A percentile compares a stretch with the other conserved stretches of the same genome.
Conservation (phyloP, 495 filamentous ascomycete genomes). For the Tuber calosporum region DNA sequence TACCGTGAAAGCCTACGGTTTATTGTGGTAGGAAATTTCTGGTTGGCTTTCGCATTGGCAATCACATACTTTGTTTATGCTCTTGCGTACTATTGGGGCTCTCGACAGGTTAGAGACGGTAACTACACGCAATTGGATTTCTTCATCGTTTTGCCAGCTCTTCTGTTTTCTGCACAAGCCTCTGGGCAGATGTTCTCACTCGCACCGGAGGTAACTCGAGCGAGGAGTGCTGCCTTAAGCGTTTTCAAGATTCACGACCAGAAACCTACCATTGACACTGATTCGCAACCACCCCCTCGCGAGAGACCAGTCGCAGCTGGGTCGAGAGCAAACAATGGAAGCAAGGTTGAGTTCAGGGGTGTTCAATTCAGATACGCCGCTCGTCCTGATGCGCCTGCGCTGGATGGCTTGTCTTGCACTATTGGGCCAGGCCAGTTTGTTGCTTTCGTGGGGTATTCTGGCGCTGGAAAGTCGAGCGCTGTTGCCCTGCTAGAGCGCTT, state of each 20-base stretch:
- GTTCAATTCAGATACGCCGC: conserved; percentile 50
- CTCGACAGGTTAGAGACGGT: conserved; percentile 51
- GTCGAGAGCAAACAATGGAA: conserved; percentile 39
- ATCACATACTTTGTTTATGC: conserved; percentile 54
- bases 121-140: conserved; percentile 55
- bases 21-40: conserved; percentile 44
- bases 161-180: conserved; percentile 55
- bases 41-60: conserved; percentile 45
- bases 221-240: conserved; percentile 46
- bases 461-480: conserved; percentile 53
- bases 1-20: conserved; percentile 43
- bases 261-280: conserved; percentile 34
- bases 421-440: conserved; percentile 49
- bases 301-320: conserved; percentile 9
- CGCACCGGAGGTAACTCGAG: conserved; percentile 56
- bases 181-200: conserved; percentile 61
- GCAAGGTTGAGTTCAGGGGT: conserved; percentile 44
- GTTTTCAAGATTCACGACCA: conserved; percentile 40
- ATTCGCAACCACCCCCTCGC: conserved; percentile 10
- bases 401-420: conserved; percentile 45
- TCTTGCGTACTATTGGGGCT: conserved; percentile 63
- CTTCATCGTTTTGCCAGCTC: conserved; percentile 58
- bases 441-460: conserved; percentile 55
- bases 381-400: conserved; percentile 44
- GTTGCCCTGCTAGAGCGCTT: conserved; percentile 49